phyloP scores from a whole-genome alignment of 768 basidiomycete genomes.

The Termitomyces eurrhizus region DNA sequence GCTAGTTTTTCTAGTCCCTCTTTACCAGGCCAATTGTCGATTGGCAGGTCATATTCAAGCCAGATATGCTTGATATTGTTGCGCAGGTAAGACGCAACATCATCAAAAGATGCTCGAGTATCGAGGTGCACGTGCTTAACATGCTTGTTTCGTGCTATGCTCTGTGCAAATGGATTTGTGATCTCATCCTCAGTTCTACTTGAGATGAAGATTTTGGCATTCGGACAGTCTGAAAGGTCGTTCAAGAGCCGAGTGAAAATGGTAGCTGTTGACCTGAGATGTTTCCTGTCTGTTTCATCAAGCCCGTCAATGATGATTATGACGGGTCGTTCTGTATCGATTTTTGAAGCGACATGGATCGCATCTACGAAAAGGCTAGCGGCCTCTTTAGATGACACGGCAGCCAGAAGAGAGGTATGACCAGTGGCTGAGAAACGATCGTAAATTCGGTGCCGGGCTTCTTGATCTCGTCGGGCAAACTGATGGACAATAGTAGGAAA shows the following conservation, averaged over 20 bases:
- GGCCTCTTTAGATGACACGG: conserved; percentile 2
- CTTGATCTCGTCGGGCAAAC: conserved; percentile 17
- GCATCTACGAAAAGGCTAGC: conserved; percentile 12
- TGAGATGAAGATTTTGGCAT: conserved; percentile 8
- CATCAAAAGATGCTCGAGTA: conserved; percentile 4
- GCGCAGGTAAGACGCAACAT: conserved; percentile 10
- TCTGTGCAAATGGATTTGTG: conserved; percentile 5
- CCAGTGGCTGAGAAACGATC: conserved; percentile 8
- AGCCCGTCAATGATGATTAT: conserved; percentile 17
- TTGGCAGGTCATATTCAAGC: neutral
- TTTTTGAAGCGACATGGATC: conserved; percentile 5
- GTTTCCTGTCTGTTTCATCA: conserved; percentile 12
- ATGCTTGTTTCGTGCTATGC: neutral
- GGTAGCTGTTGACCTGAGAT: conserved; percentile 6
- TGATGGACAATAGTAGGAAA: conserved; percentile 5
- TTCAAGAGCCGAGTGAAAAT: conserved; percentile 10
- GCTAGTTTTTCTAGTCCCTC: neutral
- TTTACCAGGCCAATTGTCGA: neutral
- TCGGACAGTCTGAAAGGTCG: neutral
- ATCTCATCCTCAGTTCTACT: conserved; percentile 16
- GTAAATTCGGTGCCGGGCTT: conserved; percentile 8
- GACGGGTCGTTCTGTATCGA: conserved; percentile 2
- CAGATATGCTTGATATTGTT: conserved; percentile 4
- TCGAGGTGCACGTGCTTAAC: conserved; percentile 15
- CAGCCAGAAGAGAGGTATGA: neutral